phyloP scores from a whole-genome alignment of 345 rosid species.

The Arabis hirsuta region DNA sequence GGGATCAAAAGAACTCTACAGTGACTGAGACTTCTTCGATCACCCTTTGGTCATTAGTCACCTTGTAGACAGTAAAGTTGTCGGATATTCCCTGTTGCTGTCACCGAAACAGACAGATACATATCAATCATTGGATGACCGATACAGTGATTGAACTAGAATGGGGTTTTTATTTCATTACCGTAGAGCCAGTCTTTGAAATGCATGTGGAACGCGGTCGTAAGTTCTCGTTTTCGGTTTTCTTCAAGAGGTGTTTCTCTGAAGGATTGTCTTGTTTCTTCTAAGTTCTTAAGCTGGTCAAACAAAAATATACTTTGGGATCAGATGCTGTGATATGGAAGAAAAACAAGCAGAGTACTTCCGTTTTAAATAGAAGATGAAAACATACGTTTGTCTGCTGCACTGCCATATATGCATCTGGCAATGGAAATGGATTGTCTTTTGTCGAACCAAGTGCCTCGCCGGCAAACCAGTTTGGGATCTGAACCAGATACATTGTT shows the following conservation, averaged over 20 bases:
- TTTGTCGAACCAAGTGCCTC: conserved; percentile 75
- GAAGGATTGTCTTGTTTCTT: conserved; percentile 69
- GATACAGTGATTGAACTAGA: conserved; percentile 3
- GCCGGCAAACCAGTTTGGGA: conserved; percentile 85
- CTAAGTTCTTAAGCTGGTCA: conserved; percentile 76
- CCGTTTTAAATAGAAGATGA: background rate
- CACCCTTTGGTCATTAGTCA: conserved; percentile 50
- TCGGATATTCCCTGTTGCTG: conserved; percentile 97
- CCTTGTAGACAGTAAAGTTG: conserved; percentile 99
- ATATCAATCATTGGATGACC: background rate
- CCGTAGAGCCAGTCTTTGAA: conserved; percentile 99
- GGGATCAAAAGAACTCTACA: conserved; percentile 36
- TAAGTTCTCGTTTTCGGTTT: conserved; percentile 79
- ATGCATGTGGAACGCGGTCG: conserved; percentile 77
- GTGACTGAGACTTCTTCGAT: conserved; percentile 30
- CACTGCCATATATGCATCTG: conserved; percentile 66
- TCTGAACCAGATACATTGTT: conserved; percentile 54
- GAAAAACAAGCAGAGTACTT: conserved; percentile 1
- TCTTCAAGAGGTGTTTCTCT: conserved; percentile 83
- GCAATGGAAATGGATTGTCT: conserved; percentile 86
- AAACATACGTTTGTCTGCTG: conserved; percentile 78
- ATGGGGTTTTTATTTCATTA: conserved; percentile 39
- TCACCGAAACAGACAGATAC: conserved; percentile 9
- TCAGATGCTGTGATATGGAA: conserved; percentile 32
- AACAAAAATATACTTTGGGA: conserved; percentile 8